These are phyloP conservation scores for Penicillium sp. DNA, from an alignment of 2,329 filamentous ascomycete genomes.

Conservation along the genomic window DNA sequence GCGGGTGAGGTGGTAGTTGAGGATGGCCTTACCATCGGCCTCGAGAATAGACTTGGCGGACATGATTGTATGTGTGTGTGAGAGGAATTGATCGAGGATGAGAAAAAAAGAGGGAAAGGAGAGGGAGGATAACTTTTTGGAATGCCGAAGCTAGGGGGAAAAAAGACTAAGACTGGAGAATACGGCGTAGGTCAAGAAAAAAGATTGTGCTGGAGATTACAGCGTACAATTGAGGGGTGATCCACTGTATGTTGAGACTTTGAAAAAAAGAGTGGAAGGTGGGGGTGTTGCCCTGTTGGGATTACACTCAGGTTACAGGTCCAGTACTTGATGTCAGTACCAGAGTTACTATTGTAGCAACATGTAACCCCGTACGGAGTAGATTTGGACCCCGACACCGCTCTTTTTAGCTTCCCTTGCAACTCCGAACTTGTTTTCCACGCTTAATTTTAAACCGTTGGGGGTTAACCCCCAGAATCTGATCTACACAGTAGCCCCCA, in stretches of 20 bases:
- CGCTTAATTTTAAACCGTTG: constrained; percentile 9
- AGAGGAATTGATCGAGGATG: constrained; percentile 25
- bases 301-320: neutral
- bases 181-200: constrained; percentile 19
- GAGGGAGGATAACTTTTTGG: constrained; percentile 9
- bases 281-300: constrained; percentile 5
- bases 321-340: neutral
- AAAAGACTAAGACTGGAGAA: constrained; percentile 21
- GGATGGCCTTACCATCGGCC: constrained; percentile 99
- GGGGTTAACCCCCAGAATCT: constrained; percentile 7
- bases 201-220: constrained; percentile 30
- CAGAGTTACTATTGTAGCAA: neutral
- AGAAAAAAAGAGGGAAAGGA: constrained; percentile 17
- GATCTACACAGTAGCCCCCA: constrained; percentile 4
- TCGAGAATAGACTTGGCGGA: constrained; percentile 97
- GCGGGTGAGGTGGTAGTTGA: constrained; percentile 99
- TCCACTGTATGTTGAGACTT: constrained; percentile 20
- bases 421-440: neutral
- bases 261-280: constrained; percentile 8
- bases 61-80: constrained; percentile 56
- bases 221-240: constrained; percentile 27
- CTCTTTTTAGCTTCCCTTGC: neutral
- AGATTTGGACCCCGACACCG: neutral
- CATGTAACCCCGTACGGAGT: no score
- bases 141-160: constrained; percentile 9